Evolutionary conservation across 805 yeast genomes (phyloP).

Genomic region (Candida adriatica): DNA sequence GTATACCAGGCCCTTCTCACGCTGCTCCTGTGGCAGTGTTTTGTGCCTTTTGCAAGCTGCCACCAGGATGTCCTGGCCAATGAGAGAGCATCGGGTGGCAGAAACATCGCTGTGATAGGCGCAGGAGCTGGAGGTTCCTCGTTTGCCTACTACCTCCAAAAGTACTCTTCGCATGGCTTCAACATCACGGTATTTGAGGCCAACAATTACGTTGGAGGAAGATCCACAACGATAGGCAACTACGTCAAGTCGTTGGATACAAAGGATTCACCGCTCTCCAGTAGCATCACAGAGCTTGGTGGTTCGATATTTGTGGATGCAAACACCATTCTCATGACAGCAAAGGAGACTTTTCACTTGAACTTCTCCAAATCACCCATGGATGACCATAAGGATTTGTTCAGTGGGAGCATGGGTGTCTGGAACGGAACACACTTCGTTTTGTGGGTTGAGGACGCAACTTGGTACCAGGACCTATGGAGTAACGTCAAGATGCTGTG

Average conservation of each 20-base stretch:
- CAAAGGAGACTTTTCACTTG: slow-evolving; percentile 32
- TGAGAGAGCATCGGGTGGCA: too few relatives aligned
- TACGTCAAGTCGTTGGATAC: slow-evolving; percentile 2
- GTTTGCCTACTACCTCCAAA: slow-evolving; percentile 38
- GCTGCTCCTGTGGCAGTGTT: too few relatives aligned
- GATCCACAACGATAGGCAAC: slow-evolving; percentile 31
- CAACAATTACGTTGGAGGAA: slow-evolving; percentile 36
- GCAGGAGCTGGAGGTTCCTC: slow-evolving; percentile 48
- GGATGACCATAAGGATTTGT: slow-evolving; percentile 6
- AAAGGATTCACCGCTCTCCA: slow-evolving; percentile 17
- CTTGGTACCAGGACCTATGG: neutral
- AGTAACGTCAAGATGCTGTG: slow-evolving; percentile 18
- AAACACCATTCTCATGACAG: slow-evolving; percentile 32
- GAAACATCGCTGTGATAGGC: slow-evolving; percentile 38
- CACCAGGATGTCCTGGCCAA: too few relatives aligned
- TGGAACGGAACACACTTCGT: slow-evolving; percentile 32
- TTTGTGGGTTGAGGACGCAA: slow-evolving; percentile 7
- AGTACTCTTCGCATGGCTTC: slow-evolving; percentile 26
- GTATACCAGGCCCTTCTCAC: too few relatives aligned
- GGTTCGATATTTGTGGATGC: slow-evolving; percentile 37
- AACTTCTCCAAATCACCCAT: slow-evolving; percentile 9
- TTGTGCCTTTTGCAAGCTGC: too few relatives aligned
- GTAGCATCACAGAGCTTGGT: slow-evolving; percentile 34
- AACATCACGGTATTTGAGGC: slow-evolving; percentile 38
- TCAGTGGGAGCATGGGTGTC: slow-evolving; percentile 23